Evolutionary conservation across 768 basidiomycete genomes (phyloP).

Genomic region (Pulveroboletus sp.): DNA sequence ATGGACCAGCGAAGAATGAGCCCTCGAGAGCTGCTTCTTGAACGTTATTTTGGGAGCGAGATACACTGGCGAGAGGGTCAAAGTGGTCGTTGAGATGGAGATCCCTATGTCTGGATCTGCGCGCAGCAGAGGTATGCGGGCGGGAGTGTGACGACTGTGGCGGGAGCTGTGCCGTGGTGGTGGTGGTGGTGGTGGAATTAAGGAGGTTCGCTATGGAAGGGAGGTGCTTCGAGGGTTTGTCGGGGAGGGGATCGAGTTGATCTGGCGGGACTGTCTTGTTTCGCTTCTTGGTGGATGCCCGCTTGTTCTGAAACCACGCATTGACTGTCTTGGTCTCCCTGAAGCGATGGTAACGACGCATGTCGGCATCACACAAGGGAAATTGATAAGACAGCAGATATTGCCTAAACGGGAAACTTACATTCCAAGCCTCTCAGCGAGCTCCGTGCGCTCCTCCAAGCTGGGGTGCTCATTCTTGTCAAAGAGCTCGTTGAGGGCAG

Average conservation of each 20-base stretch:
- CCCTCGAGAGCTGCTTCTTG: slow-evolving; percentile 25
- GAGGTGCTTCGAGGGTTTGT: slow-evolving; percentile 30
- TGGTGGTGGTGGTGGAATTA: slow-evolving; percentile 36
- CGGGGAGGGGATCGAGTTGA: slow-evolving; percentile 19
- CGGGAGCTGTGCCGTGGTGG: slow-evolving; percentile 21
- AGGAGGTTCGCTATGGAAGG: slow-evolving; percentile 40
- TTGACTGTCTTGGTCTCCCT: slow-evolving; percentile 87
- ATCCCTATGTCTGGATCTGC: slow-evolving; percentile 33
- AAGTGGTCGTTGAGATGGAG: slow-evolving; percentile 28
- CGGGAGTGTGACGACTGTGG: slow-evolving; percentile 24
- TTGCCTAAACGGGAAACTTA: slow-evolving; percentile 41
- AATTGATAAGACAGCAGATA: slow-evolving; percentile 20
- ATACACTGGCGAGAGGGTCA: slow-evolving; percentile 6
- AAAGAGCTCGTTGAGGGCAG: slow-evolving; percentile 75
- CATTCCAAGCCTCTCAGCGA: slow-evolving; percentile 78
- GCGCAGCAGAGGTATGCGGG: slow-evolving; percentile 23
- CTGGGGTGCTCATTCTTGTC: slow-evolving; percentile 75
- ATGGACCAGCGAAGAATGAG: slow-evolving; percentile 32
- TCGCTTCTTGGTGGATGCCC: slow-evolving; percentile 77
- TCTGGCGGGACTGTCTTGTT: slow-evolving; percentile 41
- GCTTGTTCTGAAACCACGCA: slow-evolving; percentile 87
- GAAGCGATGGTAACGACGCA: slow-evolving; percentile 14
- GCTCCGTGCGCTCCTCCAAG: slow-evolving; percentile 60
- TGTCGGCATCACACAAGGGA: slow-evolving; percentile 7
- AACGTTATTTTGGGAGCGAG: slow-evolving; percentile 5